A percentile compares a stretch with the other conserved stretches of the same genome.
Evolutionary conservation across 1,284 basidiomycete species (phyloP).

Genomic region (Austroboletus olivaceoglutinosus): DNA sequence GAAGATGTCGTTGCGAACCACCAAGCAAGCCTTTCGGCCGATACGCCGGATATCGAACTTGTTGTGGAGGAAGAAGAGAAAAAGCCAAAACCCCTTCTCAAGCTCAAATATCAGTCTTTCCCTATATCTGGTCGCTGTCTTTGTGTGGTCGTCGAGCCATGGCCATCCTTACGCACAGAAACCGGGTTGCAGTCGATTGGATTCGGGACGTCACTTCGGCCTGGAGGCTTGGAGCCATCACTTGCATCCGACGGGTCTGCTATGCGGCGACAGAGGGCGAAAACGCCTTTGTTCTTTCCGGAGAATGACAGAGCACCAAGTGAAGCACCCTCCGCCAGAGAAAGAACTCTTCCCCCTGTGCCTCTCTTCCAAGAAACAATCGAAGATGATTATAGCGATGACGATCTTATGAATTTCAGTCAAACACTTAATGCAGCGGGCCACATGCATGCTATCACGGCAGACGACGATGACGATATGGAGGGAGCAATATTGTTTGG

Average conservation of each 20-base stretch:
- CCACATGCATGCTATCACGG: conserved; percentile 49
- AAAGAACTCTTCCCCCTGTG: conserved; percentile 37
- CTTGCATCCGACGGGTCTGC: conserved; percentile 25
- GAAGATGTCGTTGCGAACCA: conserved; percentile 2
- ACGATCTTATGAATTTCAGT: conserved; percentile 69
- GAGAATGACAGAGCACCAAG: conserved; percentile 48
- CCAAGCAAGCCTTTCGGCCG: conserved; percentile 2
- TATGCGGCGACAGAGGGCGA: conserved; percentile 29
- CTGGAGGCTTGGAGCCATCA: conserved; percentile 37
- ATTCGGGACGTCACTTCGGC: conserved; percentile 25
- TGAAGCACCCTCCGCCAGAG: conserved; percentile 35
- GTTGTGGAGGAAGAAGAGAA: conserved; percentile 55
- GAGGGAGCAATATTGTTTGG: conserved; percentile 72
- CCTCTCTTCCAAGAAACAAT: conserved; percentile 44
- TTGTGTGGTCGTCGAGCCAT: conserved; percentile 77
- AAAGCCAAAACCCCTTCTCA: conserved; percentile 68
- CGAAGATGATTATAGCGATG: conserved; percentile 36
- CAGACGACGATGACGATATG: conserved; percentile 73
- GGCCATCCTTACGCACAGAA: conserved; percentile 50
- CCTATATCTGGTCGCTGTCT: conserved; percentile 65
- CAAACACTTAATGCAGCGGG: conserved; percentile 63
- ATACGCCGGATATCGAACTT: conserved; percentile 15
- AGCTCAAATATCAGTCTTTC: conserved; percentile 66
- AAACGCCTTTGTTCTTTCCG: conserved; percentile 68
- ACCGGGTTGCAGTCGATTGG: conserved; percentile 39